Conservation (phyloP, 805 yeast genomes). For the Saccharomycopsis capsularis region DNA sequence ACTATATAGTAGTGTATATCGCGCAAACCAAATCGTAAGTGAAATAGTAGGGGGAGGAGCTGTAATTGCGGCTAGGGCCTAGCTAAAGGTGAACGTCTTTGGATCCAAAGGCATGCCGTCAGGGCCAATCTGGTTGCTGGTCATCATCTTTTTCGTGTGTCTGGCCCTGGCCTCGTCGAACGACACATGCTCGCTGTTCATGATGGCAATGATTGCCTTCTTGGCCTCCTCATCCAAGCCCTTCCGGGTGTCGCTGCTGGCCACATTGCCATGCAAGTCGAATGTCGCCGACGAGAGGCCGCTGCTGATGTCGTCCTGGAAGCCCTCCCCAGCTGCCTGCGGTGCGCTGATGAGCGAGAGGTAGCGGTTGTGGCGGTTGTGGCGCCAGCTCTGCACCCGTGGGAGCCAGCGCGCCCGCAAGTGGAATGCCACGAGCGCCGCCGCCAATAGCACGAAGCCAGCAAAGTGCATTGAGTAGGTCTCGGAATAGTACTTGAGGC, state of each 20-base stretch:
- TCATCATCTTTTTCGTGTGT: slow-evolving; percentile 38
- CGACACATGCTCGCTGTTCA: slow-evolving; percentile 40
- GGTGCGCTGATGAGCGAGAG: neutral
- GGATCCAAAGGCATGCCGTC: slow-evolving; percentile 69
- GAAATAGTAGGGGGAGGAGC: no score
- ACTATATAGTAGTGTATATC: no score
- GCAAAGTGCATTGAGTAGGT: neutral
- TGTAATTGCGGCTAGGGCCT: no score
- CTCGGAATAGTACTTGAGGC: neutral
- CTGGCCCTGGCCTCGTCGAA: slow-evolving; percentile 67
- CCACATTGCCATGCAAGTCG: slow-evolving; percentile 41
- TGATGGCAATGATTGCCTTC: slow-evolving; percentile 42
- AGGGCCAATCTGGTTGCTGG: slow-evolving; percentile 46
- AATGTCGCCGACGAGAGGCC: slow-evolving; percentile 58
- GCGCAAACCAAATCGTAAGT: no score
- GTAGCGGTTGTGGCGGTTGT: neutral
- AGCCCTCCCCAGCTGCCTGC: neutral
- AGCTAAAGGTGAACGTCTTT: slow-evolving; percentile 43
- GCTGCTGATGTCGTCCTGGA: slow-evolving; percentile 40
- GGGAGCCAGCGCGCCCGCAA: slow-evolving; percentile 27
- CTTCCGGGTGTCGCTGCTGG: slow-evolving; percentile 45
- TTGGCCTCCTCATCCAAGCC: slow-evolving; percentile 57
- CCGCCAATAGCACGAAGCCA: neutral
- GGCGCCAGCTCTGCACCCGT: neutral
- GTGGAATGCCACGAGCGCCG: slow-evolving; percentile 24